Evolutionary conservation across 2,329 filamentous ascomycete genomes (phyloP).

Genomic region (Stenocarpella maydis): DNA sequence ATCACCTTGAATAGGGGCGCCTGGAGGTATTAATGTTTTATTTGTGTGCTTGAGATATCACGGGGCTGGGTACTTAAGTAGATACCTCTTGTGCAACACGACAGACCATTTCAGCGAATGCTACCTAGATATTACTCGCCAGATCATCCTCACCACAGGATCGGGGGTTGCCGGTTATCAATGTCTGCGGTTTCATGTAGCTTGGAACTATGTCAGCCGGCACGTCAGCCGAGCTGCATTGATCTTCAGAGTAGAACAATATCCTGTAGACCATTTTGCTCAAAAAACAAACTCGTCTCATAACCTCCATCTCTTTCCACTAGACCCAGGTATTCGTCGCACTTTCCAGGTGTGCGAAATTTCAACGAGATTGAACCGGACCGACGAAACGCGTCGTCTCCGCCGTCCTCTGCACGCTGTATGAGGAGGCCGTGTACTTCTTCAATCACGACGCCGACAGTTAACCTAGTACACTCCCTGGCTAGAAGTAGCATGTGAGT

Average conservation of each 20-base stretch:
- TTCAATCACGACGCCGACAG: rapidly evolving
- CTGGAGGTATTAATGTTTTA: not conserved
- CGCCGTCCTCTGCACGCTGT: not conserved
- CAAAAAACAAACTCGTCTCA: not conserved
- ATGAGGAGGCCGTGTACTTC: not conserved
- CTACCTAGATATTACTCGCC: too few relatives aligned
- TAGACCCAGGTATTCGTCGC: not conserved
- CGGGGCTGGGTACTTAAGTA: too few relatives aligned
- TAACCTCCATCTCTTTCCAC: not conserved
- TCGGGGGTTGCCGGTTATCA: too few relatives aligned
- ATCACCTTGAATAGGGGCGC: not conserved
- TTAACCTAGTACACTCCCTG: not conserved
- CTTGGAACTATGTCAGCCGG: too few relatives aligned
- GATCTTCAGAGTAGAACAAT: not conserved
- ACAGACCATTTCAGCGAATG: too few relatives aligned
- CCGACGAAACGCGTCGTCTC: not conserved
- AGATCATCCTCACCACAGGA: too few relatives aligned
- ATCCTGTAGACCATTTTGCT: not conserved
- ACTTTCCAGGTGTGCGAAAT: not conserved
- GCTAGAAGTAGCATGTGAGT: not conserved
- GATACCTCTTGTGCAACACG: too few relatives aligned
- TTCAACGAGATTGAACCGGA: not conserved
- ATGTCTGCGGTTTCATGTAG: too few relatives aligned
- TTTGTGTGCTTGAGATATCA: not conserved
- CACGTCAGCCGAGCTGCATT: too few relatives aligned